These are phyloP conservation scores for Candida tibetensis DNA, from an alignment of 805 yeast species.

Conservation along the genomic window DNA sequence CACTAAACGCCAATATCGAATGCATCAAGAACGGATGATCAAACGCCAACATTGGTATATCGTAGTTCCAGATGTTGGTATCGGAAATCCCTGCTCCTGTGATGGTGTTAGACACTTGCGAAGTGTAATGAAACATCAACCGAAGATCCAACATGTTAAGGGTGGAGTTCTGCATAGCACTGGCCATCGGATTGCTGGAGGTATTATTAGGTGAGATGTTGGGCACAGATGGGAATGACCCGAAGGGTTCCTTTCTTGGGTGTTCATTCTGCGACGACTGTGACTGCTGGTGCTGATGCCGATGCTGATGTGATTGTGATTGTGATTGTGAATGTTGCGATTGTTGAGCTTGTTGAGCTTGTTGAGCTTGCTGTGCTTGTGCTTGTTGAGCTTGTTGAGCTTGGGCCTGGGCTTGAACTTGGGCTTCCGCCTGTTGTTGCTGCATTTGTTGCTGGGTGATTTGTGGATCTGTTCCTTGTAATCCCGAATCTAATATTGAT, in stretches of 20 bases:
- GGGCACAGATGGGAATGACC: constrained; percentile 13
- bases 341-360: constrained; percentile 3
- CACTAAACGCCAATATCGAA: constrained; percentile 83
- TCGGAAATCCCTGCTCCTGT: constrained; percentile 90
- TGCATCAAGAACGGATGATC: constrained; percentile 90
- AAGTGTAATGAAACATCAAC: constrained; percentile 83
- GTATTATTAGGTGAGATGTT: constrained; percentile 21
- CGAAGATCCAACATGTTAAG: constrained; percentile 74
- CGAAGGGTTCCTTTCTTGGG: constrained; percentile 11
- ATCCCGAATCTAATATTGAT: constrained; percentile 19
- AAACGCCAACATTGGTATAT: constrained; percentile 86
- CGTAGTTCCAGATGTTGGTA: constrained; percentile 79
- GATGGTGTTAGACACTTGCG: constrained; percentile 80
- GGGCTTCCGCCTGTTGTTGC: neutral
- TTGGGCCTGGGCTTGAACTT: neutral
- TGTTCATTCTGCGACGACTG: constrained; percentile 17
- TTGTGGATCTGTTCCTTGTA: neutral
- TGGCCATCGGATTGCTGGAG: constrained; percentile 11
- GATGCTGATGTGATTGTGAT: constrained; percentile 7
- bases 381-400: neutral
- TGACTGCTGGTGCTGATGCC: neutral
- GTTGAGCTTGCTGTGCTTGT: neutral
- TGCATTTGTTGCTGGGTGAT: neutral
- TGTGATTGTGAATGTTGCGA: constrained; percentile 10
- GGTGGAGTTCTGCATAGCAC: constrained; percentile 11